Percentiles rank a stretch among this genome's conserved stretches.
phyloP scores from a whole-genome alignment of 2,329 filamentous ascomycete genomes.

The Fusarium praegraminearum region DNA sequence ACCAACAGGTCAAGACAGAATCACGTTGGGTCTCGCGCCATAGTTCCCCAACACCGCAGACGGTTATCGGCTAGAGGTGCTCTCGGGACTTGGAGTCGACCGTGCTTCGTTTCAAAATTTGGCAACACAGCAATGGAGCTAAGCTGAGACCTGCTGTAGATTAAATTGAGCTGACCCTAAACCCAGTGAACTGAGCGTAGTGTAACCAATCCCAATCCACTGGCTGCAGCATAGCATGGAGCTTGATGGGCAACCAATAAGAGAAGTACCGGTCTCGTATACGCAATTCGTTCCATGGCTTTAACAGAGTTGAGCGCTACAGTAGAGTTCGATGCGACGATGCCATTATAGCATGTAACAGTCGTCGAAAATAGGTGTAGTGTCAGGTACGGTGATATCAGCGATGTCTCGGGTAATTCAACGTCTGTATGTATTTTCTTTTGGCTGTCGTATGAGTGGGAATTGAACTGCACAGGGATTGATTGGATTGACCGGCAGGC shows the following conservation, averaged over 20 bases:
- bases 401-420: conserved; percentile 20
- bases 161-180: not conserved
- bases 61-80: conserved; percentile 7
- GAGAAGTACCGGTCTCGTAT: conserved; percentile 18
- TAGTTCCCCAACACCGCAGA: conserved; percentile 13
- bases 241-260: conserved; percentile 26
- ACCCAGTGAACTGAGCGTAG: conserved; percentile 9
- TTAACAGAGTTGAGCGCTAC: not conserved
- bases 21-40: conserved; percentile 1
- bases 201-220: conserved; percentile 8
- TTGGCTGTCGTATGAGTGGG: conserved; percentile 2
- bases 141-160: conserved; percentile 1
- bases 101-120: conserved; percentile 32
- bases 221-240: not conserved
- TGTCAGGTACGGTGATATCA: conserved; percentile 5
- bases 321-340: conserved; percentile 9
- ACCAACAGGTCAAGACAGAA: conserved; percentile 6
- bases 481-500: conserved; percentile 14
- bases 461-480: conserved; percentile 25
- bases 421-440: not conserved
- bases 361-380: not conserved
- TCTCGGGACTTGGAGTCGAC: conserved; percentile 23
- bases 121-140: conserved; percentile 1
- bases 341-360: conserved; percentile 8
- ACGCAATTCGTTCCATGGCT: not conserved